Conservation (phyloP, 2,329 filamentous ascomycete genomes). For the Fusarium citri region DNA sequence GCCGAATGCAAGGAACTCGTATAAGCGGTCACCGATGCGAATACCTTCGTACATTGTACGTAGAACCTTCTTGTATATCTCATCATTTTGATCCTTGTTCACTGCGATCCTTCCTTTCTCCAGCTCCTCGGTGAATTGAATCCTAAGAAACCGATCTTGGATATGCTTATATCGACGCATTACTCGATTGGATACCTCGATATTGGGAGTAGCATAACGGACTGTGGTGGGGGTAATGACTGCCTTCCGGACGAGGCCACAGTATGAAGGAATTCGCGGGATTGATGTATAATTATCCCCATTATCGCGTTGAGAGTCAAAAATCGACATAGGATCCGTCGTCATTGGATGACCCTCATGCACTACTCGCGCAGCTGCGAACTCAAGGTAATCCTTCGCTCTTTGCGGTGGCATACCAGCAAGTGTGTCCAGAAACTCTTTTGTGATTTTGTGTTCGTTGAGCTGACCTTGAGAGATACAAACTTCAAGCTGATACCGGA, state of each 20-base stretch:
- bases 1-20: conserved; percentile 92
- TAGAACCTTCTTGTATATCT: conserved; percentile 79
- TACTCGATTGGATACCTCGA: conserved; percentile 91
- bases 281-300: conserved; percentile 60
- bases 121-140: conserved; percentile 90
- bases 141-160: conserved; percentile 84
- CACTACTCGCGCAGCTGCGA: conserved; percentile 63
- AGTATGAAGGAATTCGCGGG: conserved; percentile 74
- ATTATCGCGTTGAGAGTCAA: conserved; percentile 71
- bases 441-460: conserved; percentile 78
- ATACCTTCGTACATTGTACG: conserved; percentile 82
- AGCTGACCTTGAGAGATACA: conserved; percentile 86
- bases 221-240: conserved; percentile 87
- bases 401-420: conserved; percentile 56
- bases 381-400: conserved; percentile 78
- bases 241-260: conserved; percentile 79
- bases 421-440: conserved; percentile 75
- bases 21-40: conserved; percentile 81
- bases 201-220: conserved; percentile 78
- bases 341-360: conserved; percentile 68
- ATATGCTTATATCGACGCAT: conserved; percentile 76
- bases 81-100: conserved; percentile 69
- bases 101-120: conserved; percentile 66
- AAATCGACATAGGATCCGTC: background rate
- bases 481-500: conserved; percentile 92